These are phyloP conservation scores for Magnaporthiopsis incrustans DNA, from an alignment of 2,329 filamentous ascomycete genomes.

Conservation along the genomic window DNA sequence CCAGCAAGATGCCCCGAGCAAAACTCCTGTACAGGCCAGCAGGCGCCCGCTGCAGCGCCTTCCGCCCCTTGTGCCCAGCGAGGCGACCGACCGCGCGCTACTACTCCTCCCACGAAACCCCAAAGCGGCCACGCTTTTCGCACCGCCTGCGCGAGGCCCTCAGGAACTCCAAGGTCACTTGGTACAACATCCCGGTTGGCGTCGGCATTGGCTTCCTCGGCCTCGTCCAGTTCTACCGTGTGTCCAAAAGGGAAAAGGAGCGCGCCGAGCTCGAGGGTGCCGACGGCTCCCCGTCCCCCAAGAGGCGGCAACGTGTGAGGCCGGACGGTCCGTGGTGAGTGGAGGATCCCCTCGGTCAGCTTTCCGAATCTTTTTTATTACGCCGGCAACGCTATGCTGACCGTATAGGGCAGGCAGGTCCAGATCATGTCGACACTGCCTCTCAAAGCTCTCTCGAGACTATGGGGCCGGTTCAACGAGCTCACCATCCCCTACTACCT, in stretches of 20 bases:
- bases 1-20: not conserved
- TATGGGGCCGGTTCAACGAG: slow-evolving; percentile 77
- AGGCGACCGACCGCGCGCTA: not conserved
- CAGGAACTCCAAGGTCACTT: slow-evolving; percentile 57
- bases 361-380: not conserved
- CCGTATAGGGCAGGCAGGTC: slow-evolving; percentile 54
- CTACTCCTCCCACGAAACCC: slow-evolving; percentile 32
- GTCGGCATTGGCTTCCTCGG: slow-evolving; percentile 81
- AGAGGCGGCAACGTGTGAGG: slow-evolving; percentile 54
- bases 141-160: slow-evolving; percentile 42
- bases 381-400: slow-evolving; percentile 12
- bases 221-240: slow-evolving; percentile 74
- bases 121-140: slow-evolving; percentile 41
- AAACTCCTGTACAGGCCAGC: too few species aligned
- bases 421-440: slow-evolving; percentile 90
- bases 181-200: slow-evolving; percentile 85
- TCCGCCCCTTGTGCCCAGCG: not conserved
- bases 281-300: slow-evolving; percentile 25
- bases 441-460: slow-evolving; percentile 77
- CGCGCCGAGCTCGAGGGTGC: slow-evolving; percentile 29
- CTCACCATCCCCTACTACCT: slow-evolving; percentile 80
- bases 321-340: slow-evolving; percentile 76
- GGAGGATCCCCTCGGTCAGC: not conserved
- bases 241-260: slow-evolving; percentile 47
- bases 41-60: too few species aligned